Evolutionary conservation across 371 early-diverging fungal species (phyloP).

Genomic region (Smittium culicis): DNA sequence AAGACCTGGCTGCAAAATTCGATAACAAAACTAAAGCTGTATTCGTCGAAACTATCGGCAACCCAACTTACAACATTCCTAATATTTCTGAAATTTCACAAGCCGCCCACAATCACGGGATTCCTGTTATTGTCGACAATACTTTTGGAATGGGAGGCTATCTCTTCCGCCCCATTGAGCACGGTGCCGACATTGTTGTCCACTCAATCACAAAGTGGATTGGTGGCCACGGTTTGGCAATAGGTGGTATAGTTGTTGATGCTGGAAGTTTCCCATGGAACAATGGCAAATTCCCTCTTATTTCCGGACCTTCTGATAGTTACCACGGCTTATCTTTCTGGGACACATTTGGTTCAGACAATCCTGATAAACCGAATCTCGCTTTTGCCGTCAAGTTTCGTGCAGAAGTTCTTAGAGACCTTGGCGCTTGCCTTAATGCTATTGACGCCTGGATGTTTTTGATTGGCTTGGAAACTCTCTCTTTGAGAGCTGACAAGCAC

Average conservation of each 20-base stretch:
- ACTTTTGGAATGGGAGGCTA: constrained; percentile 89
- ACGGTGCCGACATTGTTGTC: constrained; percentile 84
- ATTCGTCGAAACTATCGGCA: constrained; percentile 76
- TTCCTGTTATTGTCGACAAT: constrained; percentile 72
- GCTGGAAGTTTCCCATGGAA: too few species aligned
- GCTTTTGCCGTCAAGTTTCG: constrained; percentile 60
- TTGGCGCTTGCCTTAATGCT: too few species aligned
- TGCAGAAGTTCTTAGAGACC: constrained; percentile 65
- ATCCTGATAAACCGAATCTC: constrained; percentile 41
- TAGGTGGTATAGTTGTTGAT: constrained; percentile 78
- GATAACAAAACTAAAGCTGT: constrained; percentile 74
- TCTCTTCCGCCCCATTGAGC: constrained; percentile 62
- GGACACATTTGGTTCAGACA: constrained; percentile 60
- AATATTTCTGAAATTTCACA: too few species aligned
- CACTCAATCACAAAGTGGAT: too few species aligned
- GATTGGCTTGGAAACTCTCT: too few species aligned
- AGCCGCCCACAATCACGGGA: constrained; percentile 59
- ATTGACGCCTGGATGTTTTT: too few species aligned
- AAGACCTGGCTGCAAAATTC: constrained; percentile 50
- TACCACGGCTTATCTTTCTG: too few species aligned
- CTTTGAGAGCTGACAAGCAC: too few species aligned
- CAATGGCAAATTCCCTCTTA: too few species aligned
- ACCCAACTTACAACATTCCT: too few species aligned
- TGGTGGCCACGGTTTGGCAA: too few species aligned
- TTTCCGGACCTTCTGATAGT: too few species aligned